Conservation (phyloP, 1,284 basidiomycete species). For the Fistulinella cinereoalba region DNA sequence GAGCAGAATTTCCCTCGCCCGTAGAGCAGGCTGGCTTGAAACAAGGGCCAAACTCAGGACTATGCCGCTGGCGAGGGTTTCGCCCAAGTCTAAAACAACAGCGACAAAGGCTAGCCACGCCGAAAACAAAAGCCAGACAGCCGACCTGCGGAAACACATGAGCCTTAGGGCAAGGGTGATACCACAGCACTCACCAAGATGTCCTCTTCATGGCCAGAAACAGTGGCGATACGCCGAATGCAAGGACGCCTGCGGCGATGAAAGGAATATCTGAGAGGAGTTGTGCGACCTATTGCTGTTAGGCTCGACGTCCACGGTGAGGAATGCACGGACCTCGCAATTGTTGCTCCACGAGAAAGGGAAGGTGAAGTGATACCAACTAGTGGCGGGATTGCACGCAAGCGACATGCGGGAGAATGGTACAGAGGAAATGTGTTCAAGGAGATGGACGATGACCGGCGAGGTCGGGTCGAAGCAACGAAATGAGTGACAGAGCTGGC, state of each 20-base stretch:
- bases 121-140: slow-evolving; percentile 54
- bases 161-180: slow-evolving; percentile 1
- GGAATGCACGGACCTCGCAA: slow-evolving; percentile 31
- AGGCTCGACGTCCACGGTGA: neutral
- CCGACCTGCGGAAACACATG: slow-evolving; percentile 43
- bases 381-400: slow-evolving; percentile 14
- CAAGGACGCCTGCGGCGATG: slow-evolving; percentile 62
- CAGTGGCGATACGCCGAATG: slow-evolving; percentile 62
- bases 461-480: too few species aligned
- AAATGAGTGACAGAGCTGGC: slow-evolving; percentile 7
- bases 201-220: slow-evolving; percentile 57
- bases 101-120: slow-evolving; percentile 58
- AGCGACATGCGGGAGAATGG: slow-evolving; percentile 19
- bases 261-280: slow-evolving; percentile 67
- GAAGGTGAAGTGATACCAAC: slow-evolving; percentile 27
- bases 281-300: slow-evolving; percentile 48
- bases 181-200: slow-evolving; percentile 46
- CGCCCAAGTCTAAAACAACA: slow-evolving; percentile 63
- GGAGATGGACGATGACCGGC: slow-evolving; percentile 3
- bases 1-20: slow-evolving; percentile 57
- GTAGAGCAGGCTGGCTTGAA: slow-evolving; percentile 39
- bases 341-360: slow-evolving; percentile 33
- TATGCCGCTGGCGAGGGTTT: slow-evolving; percentile 46
- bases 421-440: slow-evolving; percentile 12
- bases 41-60: slow-evolving; percentile 22